phyloP scores from a whole-genome alignment of 108 stramenopile species.

The Cyclotella cryptica region DNA sequence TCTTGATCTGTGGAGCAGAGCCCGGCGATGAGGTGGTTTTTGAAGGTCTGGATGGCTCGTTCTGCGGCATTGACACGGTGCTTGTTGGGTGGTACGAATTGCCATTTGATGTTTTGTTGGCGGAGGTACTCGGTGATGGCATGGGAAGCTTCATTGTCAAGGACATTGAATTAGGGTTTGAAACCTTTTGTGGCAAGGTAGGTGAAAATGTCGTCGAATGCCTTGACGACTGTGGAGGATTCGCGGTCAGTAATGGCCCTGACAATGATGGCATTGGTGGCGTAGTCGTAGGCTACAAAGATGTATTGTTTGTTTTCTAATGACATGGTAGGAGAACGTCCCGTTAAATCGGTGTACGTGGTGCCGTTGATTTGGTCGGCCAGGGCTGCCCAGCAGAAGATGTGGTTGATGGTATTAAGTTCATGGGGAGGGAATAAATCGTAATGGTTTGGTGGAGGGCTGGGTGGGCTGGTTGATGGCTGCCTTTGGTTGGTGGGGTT shows the following conservation, averaged over 20 bases:
- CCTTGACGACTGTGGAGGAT: neutral
- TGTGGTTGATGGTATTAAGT: neutral
- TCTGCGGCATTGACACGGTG: conserved; percentile 28
- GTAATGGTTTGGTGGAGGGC: neutral
- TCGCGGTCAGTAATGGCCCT: neutral
- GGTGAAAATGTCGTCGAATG: neutral
- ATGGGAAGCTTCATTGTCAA: neutral
- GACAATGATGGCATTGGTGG: conserved; percentile 15
- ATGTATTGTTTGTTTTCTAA: conserved; percentile 25
- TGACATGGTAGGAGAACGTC: conserved; percentile 27
- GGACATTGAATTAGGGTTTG: neutral
- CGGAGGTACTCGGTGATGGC: neutral
- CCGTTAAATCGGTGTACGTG: conserved; percentile 41
- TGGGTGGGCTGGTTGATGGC: too few relatives aligned
- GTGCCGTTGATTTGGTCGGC: conserved; percentile 9
- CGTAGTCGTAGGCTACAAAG: conserved; percentile 59
- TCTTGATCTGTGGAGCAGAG: conserved; percentile 27
- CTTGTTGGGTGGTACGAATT: conserved; percentile 8
- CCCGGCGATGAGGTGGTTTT: conserved; percentile 54
- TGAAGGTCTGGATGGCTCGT: conserved; percentile 55
- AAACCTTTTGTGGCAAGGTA: neutral
- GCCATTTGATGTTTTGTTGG: conserved; percentile 1
- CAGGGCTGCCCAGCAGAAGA: conserved; percentile 17
- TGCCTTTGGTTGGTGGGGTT: neutral
- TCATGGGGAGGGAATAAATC: neutral